Evolutionary conservation across 345 rosid species (phyloP), one percentile per base, ranked within the genome.

Genomic region (Cardamine occulta): DNA sequence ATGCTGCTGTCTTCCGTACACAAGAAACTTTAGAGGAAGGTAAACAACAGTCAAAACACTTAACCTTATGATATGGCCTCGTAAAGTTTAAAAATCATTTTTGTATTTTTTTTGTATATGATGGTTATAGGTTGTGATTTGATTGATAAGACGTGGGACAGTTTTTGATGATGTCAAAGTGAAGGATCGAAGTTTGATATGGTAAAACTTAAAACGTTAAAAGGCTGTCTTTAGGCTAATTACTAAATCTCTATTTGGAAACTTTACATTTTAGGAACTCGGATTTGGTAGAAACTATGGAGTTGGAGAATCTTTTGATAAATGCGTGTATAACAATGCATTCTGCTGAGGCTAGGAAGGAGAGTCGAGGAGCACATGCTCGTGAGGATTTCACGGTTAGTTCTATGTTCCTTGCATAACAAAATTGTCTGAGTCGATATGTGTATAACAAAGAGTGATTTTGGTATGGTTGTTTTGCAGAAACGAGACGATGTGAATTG

Each of bases 291-390:
- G 97, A 94, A 82, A 87, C 97, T 12, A 47, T 94, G 40, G 97
- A 94, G 77, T 72, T 94, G 85, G 98, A 94, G 82, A 94, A 94
- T 79, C 95, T 94, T 79, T 75, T 94, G 84, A 85, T 90, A 51
- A 94, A 94, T 85, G 98, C 98, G 13, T 86, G 92, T 58, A 79
- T 94, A 74, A 94, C 97, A 54, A 94, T 94, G 98, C 92, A 91
- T 74, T 93, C 97, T 82, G 98, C 98, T 47, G 98, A 93, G 82
- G 96, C 98, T 47, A 84, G 97, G 77, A 94, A 91, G 62, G 98
- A 94, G 81, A 94, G 97, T 85, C 84, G 98, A 84, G 97, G 97
- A 68, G 98, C 98, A 44, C 98, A 94, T 88, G 96, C 96, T 60
- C 93, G 98, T 66, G 98, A 94, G 82, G 98, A 94, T 86, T 94